Percentiles rank a stretch among this genome's conserved stretches.
These are phyloP conservation scores for Suillus americanus DNA, from an alignment of 768 basidiomycete genomes.

Conservation along the genomic window DNA sequence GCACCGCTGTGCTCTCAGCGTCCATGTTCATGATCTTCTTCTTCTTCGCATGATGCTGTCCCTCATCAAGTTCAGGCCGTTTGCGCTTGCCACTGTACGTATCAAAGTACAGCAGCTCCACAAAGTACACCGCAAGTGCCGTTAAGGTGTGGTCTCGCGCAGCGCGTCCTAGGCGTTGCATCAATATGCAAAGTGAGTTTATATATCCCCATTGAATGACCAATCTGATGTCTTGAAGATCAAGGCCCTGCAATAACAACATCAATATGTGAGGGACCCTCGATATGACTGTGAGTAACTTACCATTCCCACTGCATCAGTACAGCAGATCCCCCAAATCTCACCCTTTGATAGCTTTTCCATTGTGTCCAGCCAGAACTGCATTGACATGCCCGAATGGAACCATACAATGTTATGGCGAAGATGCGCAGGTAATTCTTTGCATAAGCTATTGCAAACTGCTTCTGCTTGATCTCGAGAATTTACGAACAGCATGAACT, in stretches of 20 bases:
- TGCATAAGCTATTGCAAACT: too few relatives aligned
- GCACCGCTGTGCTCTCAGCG: slow-evolving; percentile 27
- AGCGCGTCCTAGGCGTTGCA: slow-evolving; percentile 14
- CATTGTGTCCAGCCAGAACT: background rate
- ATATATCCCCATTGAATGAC: slow-evolving; percentile 15
- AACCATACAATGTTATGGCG: too few relatives aligned
- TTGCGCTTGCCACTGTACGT: background rate
- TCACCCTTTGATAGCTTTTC: slow-evolving; percentile 17
- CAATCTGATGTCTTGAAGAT: background rate
- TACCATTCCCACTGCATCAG: slow-evolving; percentile 39
- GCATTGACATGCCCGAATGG: too few relatives aligned
- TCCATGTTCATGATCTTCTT: slow-evolving; percentile 13
- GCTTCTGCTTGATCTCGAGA: too few relatives aligned
- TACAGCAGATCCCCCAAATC: slow-evolving; percentile 27
- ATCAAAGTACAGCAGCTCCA: too few relatives aligned
- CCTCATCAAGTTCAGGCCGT: slow-evolving; percentile 24
- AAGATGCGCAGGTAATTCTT: too few relatives aligned
- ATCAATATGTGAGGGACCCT: too few relatives aligned
- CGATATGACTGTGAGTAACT: slow-evolving; percentile 1
- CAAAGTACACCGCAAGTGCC: too few relatives aligned
- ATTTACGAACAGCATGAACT: slow-evolving; percentile 28
- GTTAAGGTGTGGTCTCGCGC: too few relatives aligned
- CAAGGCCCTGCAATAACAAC: too few relatives aligned
- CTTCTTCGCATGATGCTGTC: slow-evolving; percentile 13
- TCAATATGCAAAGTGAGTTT: slow-evolving; percentile 12